phyloP scores from a whole-genome alignment of 495 filamentous ascomycete genomes.

The Podospora conica region DNA sequence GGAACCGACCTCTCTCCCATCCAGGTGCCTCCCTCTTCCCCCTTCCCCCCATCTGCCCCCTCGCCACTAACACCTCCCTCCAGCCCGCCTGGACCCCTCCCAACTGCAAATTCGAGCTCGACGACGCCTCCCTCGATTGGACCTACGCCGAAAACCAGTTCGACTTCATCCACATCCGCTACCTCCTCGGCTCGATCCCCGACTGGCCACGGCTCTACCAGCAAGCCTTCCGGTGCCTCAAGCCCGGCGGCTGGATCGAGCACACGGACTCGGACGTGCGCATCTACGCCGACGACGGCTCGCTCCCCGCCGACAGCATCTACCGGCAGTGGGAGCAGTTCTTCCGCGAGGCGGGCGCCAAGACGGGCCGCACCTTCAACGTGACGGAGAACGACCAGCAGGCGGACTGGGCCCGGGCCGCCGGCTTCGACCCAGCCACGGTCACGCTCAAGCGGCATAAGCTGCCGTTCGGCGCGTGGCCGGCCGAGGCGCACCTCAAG shows the following conservation, averaged over 20 bases:
- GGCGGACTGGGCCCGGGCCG: slow-evolving; percentile 42
- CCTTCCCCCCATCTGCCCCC: background rate
- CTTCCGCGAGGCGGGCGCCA: slow-evolving; percentile 31
- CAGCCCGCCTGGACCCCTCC: slow-evolving; percentile 13
- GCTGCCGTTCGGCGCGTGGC: slow-evolving; percentile 50
- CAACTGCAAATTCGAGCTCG: slow-evolving; percentile 45
- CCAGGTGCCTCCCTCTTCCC: background rate
- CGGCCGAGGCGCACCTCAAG: slow-evolving; percentile 35
- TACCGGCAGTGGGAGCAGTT: slow-evolving; percentile 30
- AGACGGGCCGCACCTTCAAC: slow-evolving; percentile 17
- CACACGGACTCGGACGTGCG: slow-evolving; percentile 19
- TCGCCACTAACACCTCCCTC: background rate
- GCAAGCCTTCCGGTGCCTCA: slow-evolving; percentile 27
- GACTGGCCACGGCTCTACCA: slow-evolving; percentile 47
- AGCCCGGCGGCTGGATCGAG: slow-evolving; percentile 39
- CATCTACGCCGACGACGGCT: slow-evolving; percentile 31
- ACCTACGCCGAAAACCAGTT: slow-evolving; percentile 46
- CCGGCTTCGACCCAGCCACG: slow-evolving; percentile 44
- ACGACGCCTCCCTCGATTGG: slow-evolving; percentile 51
- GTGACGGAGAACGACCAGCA: slow-evolving; percentile 34
- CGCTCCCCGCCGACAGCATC: slow-evolving; percentile 32
- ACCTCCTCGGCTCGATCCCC: slow-evolving; percentile 46
- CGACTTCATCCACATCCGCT: slow-evolving; percentile 58
- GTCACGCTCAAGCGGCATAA: slow-evolving; percentile 40
- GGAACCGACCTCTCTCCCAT: slow-evolving; percentile 52